Percentiles rank a stretch among this genome's conserved stretches.
phyloP scores from a whole-genome alignment of 352 stramenopile species.

The Globisporangium barbulae region DNA sequence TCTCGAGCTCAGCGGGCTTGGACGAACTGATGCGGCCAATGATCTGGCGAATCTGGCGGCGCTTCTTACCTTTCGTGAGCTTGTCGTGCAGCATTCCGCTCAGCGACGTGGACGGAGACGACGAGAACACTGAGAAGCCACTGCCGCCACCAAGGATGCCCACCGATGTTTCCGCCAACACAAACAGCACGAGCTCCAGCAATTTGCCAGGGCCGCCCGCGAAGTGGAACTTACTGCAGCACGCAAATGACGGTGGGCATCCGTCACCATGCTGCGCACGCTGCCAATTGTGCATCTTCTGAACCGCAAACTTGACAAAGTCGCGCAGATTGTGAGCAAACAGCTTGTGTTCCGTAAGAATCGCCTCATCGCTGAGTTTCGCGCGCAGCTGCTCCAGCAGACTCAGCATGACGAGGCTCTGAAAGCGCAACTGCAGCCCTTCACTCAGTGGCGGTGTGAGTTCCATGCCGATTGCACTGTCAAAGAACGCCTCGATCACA shows the following conservation, averaged over 20 bases:
- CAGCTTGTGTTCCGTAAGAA: conserved; percentile 45
- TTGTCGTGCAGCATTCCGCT: conserved; percentile 52
- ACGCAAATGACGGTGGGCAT: conserved; percentile 44
- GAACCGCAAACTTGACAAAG: conserved; percentile 50
- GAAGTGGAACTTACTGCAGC: conserved; percentile 55
- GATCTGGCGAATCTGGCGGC: conserved; percentile 40
- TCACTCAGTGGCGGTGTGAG: conserved; percentile 42
- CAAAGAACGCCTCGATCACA: conserved; percentile 48
- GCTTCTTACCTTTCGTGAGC: conserved; percentile 51
- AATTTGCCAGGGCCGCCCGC: conserved; percentile 42
- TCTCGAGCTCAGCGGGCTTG: conserved; percentile 52
- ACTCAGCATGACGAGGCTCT: conserved; percentile 46
- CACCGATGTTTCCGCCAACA: conserved; percentile 46
- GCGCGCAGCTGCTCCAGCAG: conserved; percentile 51
- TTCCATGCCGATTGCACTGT: conserved; percentile 28
- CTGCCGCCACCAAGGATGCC: conserved; percentile 23
- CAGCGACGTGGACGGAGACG: conserved; percentile 30
- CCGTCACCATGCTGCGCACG: conserved; percentile 58
- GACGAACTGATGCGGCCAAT: conserved; percentile 47
- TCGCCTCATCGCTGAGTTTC: conserved; percentile 37
- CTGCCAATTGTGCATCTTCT: conserved; percentile 71
- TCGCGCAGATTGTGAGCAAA: conserved; percentile 58
- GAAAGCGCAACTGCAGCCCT: conserved; percentile 48
- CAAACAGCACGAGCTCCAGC: conserved; percentile 58
- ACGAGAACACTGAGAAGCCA: conserved; percentile 16